A percentile compares a stretch with the other conserved stretches of the same genome.
These are phyloP conservation scores for Aspergillus floridensis DNA, from an alignment of 2,329 filamentous ascomycete genomes.

Conservation along the genomic window DNA sequence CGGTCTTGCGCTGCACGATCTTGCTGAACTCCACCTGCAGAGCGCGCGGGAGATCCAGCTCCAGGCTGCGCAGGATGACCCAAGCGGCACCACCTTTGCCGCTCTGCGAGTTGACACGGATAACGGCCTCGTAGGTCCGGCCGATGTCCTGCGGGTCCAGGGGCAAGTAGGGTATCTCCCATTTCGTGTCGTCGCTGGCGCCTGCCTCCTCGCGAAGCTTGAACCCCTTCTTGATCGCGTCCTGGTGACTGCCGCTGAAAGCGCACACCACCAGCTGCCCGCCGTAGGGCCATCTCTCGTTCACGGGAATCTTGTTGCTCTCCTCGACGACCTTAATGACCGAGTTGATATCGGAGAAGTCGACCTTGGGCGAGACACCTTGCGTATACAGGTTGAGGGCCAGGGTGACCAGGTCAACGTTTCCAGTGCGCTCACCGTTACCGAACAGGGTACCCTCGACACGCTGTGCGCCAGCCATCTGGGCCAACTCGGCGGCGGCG, in stretches of 20 bases:
- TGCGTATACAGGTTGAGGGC: conserved; percentile 94
- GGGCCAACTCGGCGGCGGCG: conserved; percentile 84
- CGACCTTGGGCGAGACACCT: conserved; percentile 77
- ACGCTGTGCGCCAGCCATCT: conserved; percentile 93
- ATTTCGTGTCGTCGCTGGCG: conserved; percentile 62
- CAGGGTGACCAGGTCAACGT: conserved; percentile 90
- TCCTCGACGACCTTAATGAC: conserved; percentile 88
- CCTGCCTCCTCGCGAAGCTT: conserved; percentile 63
- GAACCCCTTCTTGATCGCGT: conserved; percentile 89
- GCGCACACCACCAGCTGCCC: conserved; percentile 89
- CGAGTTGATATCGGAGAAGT: conserved; percentile 83
- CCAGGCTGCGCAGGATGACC: conserved; percentile 84
- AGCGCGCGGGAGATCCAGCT: conserved; percentile 88
- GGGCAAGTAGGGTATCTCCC: conserved; percentile 88
- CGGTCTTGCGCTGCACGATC: conserved; percentile 78
- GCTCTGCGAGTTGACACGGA: conserved; percentile 94
- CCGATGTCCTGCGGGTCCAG: conserved; percentile 92
- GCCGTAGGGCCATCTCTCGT: conserved; percentile 84
- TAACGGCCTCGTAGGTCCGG: conserved; percentile 95
- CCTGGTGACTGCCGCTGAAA: conserved; percentile 89
- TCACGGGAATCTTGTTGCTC: conserved; percentile 92
- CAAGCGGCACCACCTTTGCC: conserved; percentile 94
- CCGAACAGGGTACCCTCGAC: conserved; percentile 94
- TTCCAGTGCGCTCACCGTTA: conserved; percentile 93
- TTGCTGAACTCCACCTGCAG: conserved; percentile 88